phyloP scores from a whole-genome alignment of 306 rosid genomes.

The Cicer arietinum region DNA sequence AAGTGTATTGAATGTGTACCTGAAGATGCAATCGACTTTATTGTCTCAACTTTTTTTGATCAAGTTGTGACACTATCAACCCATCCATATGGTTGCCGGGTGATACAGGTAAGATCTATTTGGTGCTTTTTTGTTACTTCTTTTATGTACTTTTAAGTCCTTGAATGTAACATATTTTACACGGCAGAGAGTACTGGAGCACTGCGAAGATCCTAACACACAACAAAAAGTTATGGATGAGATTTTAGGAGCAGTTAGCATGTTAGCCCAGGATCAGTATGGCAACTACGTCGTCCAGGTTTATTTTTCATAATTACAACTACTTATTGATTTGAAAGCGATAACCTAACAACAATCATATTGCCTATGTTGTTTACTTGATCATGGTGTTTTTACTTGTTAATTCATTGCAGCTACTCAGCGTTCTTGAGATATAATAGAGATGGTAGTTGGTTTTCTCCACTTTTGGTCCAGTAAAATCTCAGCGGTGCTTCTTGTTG shows the following conservation, averaged over 20 bases:
- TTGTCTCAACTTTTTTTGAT: slow-evolving; percentile 83
- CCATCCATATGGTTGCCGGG: slow-evolving; percentile 98
- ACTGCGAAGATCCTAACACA: slow-evolving; percentile 72
- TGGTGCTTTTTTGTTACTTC: slow-evolving; percentile 1
- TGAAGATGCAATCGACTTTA: slow-evolving; percentile 66
- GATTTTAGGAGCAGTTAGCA: slow-evolving; percentile 47
- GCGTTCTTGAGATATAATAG: slow-evolving; percentile 9
- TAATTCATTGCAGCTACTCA: slow-evolving; percentile 1
- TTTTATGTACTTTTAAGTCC: neutral
- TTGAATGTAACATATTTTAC: slow-evolving; percentile 15
- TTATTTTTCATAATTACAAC: slow-evolving; percentile 34
- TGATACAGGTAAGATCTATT: slow-evolving; percentile 69
- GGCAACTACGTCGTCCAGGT: slow-evolving; percentile 99
- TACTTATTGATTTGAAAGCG: slow-evolving; percentile 3
- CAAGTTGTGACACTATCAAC: slow-evolving; percentile 94
- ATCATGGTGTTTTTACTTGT: slow-evolving; percentile 3
- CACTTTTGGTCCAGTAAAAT: slow-evolving; percentile 4
- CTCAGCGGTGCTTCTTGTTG: neutral
- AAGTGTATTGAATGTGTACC: slow-evolving; percentile 88
- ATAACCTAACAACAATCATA: neutral
- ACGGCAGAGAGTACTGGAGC: slow-evolving; percentile 90
- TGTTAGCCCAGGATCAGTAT: slow-evolving; percentile 97
- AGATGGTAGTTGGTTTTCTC: slow-evolving; percentile 1
- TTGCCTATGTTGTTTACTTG: slow-evolving; percentile 1
- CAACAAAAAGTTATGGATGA: slow-evolving; percentile 93